Conservation (phyloP, 108 stramenopile genomes). For the Nitzschia sp. region DNA sequence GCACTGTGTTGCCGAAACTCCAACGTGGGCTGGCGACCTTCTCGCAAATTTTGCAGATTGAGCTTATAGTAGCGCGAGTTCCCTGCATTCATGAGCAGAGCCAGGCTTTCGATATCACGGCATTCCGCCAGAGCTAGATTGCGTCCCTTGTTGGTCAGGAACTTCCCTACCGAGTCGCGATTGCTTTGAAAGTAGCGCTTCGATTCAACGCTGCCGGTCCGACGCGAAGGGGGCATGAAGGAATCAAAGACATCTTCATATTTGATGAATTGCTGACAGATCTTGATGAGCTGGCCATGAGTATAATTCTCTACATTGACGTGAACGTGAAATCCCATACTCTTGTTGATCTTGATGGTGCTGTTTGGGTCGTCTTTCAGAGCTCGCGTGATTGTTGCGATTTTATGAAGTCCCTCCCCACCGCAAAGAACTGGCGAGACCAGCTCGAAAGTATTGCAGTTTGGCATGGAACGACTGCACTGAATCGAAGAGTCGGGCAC, state of each 20-base stretch:
- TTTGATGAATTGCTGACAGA: slow-evolving; percentile 70
- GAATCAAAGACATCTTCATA: slow-evolving; percentile 70
- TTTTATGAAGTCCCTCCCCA: slow-evolving; percentile 57
- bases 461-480: slow-evolving; percentile 37
- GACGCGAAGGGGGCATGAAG: slow-evolving; percentile 59
- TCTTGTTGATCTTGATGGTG: slow-evolving; percentile 32
- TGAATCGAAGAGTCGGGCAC: slow-evolving; percentile 48
- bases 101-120: slow-evolving; percentile 29
- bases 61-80: slow-evolving; percentile 53
- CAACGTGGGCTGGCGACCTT: slow-evolving; percentile 50
- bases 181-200: slow-evolving; percentile 51
- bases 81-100: slow-evolving; percentile 38
- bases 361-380: slow-evolving; percentile 3
- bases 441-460: slow-evolving; percentile 55
- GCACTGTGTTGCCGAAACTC: slow-evolving; percentile 75
- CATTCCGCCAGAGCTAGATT: slow-evolving; percentile 38
- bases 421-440: slow-evolving; percentile 59
- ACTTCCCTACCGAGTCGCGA: slow-evolving; percentile 6
- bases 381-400: slow-evolving; percentile 38
- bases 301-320: slow-evolving; percentile 46
- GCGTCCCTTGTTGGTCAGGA: slow-evolving; percentile 32
- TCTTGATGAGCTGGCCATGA: slow-evolving; percentile 47
- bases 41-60: slow-evolving; percentile 58
- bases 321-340: slow-evolving; percentile 63
- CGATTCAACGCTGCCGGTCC: slow-evolving; percentile 37